Evolutionary conservation across 2,329 filamentous ascomycete genomes (phyloP).

Genomic region (Calonectria pteridis): DNA sequence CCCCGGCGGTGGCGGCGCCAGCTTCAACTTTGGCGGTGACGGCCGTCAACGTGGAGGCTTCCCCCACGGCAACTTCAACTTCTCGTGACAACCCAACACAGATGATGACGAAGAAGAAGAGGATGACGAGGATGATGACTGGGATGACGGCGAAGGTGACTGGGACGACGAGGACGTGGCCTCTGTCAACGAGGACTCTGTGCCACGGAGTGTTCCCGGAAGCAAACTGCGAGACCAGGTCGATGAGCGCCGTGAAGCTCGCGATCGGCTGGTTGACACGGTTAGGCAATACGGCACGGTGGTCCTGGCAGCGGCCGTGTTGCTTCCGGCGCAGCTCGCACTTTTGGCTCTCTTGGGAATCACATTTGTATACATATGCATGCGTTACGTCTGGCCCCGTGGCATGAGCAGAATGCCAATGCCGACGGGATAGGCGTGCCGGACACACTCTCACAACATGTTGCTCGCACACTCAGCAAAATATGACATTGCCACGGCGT

Average conservation of each 20-base stretch:
- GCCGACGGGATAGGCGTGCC: slow-evolving; percentile 43
- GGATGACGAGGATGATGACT: slow-evolving; percentile 43
- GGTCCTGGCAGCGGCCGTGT: slow-evolving; percentile 58
- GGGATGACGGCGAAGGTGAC: slow-evolving; percentile 39
- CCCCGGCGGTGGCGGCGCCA: slow-evolving; percentile 59
- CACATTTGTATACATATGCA: slow-evolving; percentile 57
- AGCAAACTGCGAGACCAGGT: slow-evolving; percentile 47
- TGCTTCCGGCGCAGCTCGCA: slow-evolving; percentile 60
- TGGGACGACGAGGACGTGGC: slow-evolving; percentile 43
- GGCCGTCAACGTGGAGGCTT: slow-evolving; percentile 54
- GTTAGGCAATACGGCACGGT: slow-evolving; percentile 58
- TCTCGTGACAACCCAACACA: slow-evolving; percentile 63
- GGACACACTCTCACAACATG: slow-evolving; percentile 25
- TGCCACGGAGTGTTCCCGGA: slow-evolving; percentile 27
- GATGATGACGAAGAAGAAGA: slow-evolving; percentile 48
- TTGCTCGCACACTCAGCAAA: slow-evolving; percentile 28
- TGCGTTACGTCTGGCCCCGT: slow-evolving; percentile 44
- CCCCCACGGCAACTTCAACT: slow-evolving; percentile 54
- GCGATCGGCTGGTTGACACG: slow-evolving; percentile 54
- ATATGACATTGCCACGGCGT: slow-evolving; percentile 47
- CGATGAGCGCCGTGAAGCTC: slow-evolving; percentile 49
- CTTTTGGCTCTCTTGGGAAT: slow-evolving; percentile 50
- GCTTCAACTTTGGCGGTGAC: slow-evolving; percentile 67
- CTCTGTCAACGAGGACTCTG: slow-evolving; percentile 36
- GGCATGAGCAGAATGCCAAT: slow-evolving; percentile 32